Conservation (phyloP, 345 rosid species). For the Anacardium occidentale region DNA sequence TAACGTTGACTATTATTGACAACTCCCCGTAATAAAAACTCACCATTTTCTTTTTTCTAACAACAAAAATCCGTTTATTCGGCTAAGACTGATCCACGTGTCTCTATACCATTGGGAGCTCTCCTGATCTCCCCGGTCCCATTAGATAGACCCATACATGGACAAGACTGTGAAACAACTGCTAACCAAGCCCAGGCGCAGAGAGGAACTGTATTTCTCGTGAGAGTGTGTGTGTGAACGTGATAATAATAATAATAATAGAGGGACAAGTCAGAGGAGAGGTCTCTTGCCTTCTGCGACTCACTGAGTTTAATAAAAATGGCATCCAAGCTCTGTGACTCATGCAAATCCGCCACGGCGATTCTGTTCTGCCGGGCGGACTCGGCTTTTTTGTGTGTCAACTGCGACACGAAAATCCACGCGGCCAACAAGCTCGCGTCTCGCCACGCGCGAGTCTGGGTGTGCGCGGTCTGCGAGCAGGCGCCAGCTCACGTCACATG, state of each 20-base stretch:
- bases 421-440: constrained; percentile 95
- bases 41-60: not conserved
- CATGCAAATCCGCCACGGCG: constrained; percentile 92
- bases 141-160: constrained; percentile 44
- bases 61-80: constrained; percentile 16
- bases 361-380: constrained; percentile 84
- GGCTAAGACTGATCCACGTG: constrained; percentile 70
- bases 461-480: constrained; percentile 98
- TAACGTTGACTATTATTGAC: not conserved
- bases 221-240: not conserved
- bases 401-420: constrained; percentile 82
- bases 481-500: constrained; percentile 97
- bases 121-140: constrained; percentile 59
- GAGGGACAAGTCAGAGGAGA: not conserved
- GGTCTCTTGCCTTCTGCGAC: not conserved
- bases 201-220: not conserved
- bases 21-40: not conserved
- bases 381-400: constrained; percentile 83
- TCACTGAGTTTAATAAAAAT: constrained; percentile 22
- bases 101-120: constrained; percentile 13
- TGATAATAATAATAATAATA: not conserved
- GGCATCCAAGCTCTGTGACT: constrained; percentile 92
- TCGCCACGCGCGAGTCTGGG: constrained; percentile 88
- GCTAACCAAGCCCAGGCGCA: constrained; percentile 8
- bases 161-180: constrained; percentile 16